Evolutionary conservation across 2,329 filamentous ascomycete genomes (phyloP), one percentile per base, ranked within the genome.

Genomic region (Fusarium sacchari): DNA sequence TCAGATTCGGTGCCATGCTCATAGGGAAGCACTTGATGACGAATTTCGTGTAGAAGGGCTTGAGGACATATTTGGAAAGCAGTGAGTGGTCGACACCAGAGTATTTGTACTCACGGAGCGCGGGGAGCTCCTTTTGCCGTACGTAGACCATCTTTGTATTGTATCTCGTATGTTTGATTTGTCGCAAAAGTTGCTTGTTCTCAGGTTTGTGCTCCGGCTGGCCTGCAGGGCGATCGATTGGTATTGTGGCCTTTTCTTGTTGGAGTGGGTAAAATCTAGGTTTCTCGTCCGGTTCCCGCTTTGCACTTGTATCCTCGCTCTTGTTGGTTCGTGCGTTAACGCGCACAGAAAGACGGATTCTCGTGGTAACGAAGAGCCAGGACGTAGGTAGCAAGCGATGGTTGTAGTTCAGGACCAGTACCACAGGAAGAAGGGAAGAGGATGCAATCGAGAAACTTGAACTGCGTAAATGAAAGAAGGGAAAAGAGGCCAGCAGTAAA

Each of bases 1-100:
- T 98, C 86, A 92, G 83, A 82, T 93, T 93, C 69, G 91, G 91
- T 82, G 96, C 96, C 95, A 99, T 98, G 81, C 88, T 93, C 91
- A 97, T 93, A 49, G 96, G 96, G 82, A 99, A 98, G 84, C 92
- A 93, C 73, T 96, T 91, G 86, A 99, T 97, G 79, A 97, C 96
- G 76, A 96, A 88, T 84, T 97, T 92, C 80, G 91, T 97, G 87
- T 98, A 99, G 85, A 98, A 99, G 13, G 96, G 96, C 88, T 99
- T 98, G 79, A 99, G 87, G 74, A 99, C 90, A 86, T 98, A 98
- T 82, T 92, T 94, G 74, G 95, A 98, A 44, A 94, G 88, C 70
- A 98, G 87, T 67, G 95, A 97, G 82, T 93, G 93, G 84, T 99
- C 96, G 79, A 98, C 93, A 64, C 90, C 90, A 44, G 93, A 94